phyloP scores from a whole-genome alignment of 1,284 basidiomycete species.

The Heterobasidion occidentale region DNA sequence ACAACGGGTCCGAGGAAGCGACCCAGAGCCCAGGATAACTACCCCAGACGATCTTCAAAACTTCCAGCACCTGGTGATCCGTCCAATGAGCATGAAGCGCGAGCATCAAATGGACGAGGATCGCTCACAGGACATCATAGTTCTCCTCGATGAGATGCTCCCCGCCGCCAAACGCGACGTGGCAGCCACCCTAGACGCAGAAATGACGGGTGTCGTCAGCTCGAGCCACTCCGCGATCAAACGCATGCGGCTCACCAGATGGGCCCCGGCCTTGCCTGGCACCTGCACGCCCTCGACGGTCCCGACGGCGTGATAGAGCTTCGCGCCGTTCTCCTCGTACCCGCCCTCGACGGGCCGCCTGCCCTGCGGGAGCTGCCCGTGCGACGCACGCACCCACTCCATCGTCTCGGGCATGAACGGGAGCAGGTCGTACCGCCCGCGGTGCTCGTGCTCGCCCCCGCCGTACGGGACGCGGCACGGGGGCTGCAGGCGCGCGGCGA shows the following conservation, averaged over 20 bases:
- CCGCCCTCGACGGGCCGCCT: constrained; percentile 34
- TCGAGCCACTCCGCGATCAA: constrained; percentile 7
- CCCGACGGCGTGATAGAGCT: constrained; percentile 30
- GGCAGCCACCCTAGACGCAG: constrained; percentile 29
- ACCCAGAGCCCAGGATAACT: too few relatives aligned
- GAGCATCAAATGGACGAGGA: background rate
- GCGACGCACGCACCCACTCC: constrained; percentile 58
- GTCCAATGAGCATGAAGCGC: background rate
- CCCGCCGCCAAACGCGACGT: constrained; percentile 28
- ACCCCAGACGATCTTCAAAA: background rate
- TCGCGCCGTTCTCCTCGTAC: constrained; percentile 29
- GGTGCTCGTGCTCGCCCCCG: constrained; percentile 49
- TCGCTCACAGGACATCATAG: constrained; percentile 51
- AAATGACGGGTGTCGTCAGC: constrained; percentile 4
- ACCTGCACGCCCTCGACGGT: constrained; percentile 41
- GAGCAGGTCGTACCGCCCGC: constrained; percentile 61
- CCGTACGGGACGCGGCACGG: constrained; percentile 55
- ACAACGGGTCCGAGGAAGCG: too few relatives aligned
- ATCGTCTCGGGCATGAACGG: constrained; percentile 58
- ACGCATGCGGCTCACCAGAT: constrained; percentile 38
- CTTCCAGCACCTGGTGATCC: constrained; percentile 21
- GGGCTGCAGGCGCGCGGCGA: constrained; percentile 47
- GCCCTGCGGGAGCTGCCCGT: constrained; percentile 48
- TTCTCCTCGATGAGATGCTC: constrained; percentile 38
- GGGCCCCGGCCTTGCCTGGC: constrained; percentile 66